Base-by-base conservation (phyloP, 306 rosid genomes). In the Rosa chinensis region DNA sequence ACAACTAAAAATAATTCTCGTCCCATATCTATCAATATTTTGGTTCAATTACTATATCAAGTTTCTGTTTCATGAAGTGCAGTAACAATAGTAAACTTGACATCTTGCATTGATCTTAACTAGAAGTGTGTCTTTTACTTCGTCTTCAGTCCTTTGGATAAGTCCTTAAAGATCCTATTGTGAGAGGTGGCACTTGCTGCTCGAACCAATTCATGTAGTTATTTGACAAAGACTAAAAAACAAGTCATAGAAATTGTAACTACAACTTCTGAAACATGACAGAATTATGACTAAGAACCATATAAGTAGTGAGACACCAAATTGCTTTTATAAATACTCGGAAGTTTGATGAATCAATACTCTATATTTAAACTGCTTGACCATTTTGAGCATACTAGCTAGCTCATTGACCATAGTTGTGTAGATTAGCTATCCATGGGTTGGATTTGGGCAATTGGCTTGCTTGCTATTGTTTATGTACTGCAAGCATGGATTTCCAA, bases 391-490 rank as follows among this genome's bases (percentile, higher is more conserved):
- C 20, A 53, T 35, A 11, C 61, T 32, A 28, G n/a, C 25, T 17
- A 35, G 48, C 35, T 28, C 62, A 28, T 16, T 16, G 4, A 23
- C 13, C 14, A 56, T 42, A 21, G 74, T 8, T 44, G 50, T 70
- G 39, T 23, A 12, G 55, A 69, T 9, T 63, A 63, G 56, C 53
- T 48, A 25, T 23, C n/a, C 76, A 79, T 84, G 75, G 76, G 53
- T 62, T 61, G 78, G 72, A 80, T 82, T 76, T 82, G 77, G 88
- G 61, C 85, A 9, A 58, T 81, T 70, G 61, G 81, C 28, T 44
- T 89, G 14, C 21, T 79, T 72, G 79, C 71, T 70, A 70, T 92
- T 55, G 52, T 80, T 77, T 83, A 2, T 77, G 12, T 89, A 44
- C 82, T 85, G 1, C 76, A 14, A 35, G 43, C 73, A 35, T 63